Evolutionary conservation across 805 yeast species (phyloP), one percentile per base, ranked within the genome.

Genomic region (Saccharomycopsis sp.): DNA sequence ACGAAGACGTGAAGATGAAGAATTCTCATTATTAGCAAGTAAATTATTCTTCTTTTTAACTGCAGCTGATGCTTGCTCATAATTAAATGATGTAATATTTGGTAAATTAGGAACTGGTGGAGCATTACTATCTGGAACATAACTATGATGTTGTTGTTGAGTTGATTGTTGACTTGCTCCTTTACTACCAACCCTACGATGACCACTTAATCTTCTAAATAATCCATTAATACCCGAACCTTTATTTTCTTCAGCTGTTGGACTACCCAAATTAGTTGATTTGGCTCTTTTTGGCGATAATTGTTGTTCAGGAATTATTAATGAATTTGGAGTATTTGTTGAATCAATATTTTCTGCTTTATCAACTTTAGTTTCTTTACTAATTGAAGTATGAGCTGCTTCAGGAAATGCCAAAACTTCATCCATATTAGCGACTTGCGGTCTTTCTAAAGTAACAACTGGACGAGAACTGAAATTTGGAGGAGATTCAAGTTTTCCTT

Each of bases 371-470:
- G 67, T 58, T 10, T 15, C 32, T 8, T n/a, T 10, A 18, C 21
- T 17, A 10, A 18, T 31, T 12, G 67, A 60, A 2, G 67, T 58
- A 41, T 65, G 66, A 1, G 72, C 74, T 6, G 74, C 63, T 42
- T 60, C 59, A 17, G 66, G 66, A 41, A 54, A 58, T 15, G 61
- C 31, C 15, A 59, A 41, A 3, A 53, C 52, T 5, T 64, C 44
- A 19, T 38, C 41, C 54, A 47, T 61, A 54, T 13, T 57, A 31
- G 21, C 21, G 4, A 13, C 21, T 17, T 14, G 33, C 21, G 20
- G 15, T 9, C 5, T 28, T 10, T 28, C 31, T 5, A 28, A 5
- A 28, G 31, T 28, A 28, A 14, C 15, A 5, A 10, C 6, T 8
- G 26, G 26, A 23, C 10, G 10, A 6, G 6, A 10, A 8, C 10